Evolutionary conservation across 1,139 yeast genomes (phyloP).

Genomic region (Arxiozyma telluris): DNA sequence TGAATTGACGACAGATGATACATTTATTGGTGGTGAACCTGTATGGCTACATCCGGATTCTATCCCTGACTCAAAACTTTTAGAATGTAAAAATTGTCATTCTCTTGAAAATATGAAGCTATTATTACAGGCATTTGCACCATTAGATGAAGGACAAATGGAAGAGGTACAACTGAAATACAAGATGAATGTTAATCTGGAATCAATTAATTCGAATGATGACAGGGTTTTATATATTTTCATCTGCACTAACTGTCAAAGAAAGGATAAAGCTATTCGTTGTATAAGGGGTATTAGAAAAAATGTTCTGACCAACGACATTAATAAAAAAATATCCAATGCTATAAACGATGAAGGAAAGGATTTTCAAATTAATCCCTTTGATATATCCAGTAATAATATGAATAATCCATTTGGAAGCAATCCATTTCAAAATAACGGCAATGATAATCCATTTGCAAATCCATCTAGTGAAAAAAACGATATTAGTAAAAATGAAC

Average conservation of each 20-base stretch:
- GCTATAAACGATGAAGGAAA: constrained; percentile 33
- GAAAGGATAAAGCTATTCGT: constrained; percentile 59
- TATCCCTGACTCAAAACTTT: constrained; percentile 42
- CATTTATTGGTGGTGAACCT: constrained; percentile 75
- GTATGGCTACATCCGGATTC: constrained; percentile 49
- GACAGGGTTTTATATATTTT: constrained; percentile 78
- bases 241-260: constrained; percentile 65
- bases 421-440: constrained; percentile 30
- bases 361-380: constrained; percentile 38
- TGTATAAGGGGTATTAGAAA: constrained; percentile 67
- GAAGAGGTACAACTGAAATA: constrained; percentile 14
- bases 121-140: constrained; percentile 71
- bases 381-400: constrained; percentile 30
- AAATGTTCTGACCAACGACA: constrained; percentile 39
- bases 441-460: constrained; percentile 15
- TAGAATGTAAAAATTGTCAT: constrained; percentile 58
- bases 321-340: constrained; percentile 36
- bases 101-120: constrained; percentile 47
- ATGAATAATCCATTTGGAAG: constrained; percentile 31
- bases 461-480: background rate
- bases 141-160: constrained; percentile 40
- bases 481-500: constrained; percentile 7
- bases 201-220: constrained; percentile 44
- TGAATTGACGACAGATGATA: constrained; percentile 55
- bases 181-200: constrained; percentile 9